Base-by-base conservation (phyloP, 306 rosid genomes). In the Carpinus viminea region DNA sequence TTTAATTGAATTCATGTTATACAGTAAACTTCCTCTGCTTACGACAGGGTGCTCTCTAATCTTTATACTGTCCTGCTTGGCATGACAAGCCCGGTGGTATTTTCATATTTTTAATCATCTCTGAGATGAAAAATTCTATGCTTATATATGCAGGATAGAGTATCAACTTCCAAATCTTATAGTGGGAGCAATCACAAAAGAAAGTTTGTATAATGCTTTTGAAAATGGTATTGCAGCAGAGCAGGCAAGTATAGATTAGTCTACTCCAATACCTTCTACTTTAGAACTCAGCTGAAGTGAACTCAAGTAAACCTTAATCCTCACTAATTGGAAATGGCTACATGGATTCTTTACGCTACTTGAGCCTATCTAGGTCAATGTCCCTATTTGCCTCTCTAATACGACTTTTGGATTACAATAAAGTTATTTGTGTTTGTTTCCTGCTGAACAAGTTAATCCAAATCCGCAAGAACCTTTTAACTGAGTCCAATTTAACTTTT, bases 101-200 rank as follows among this genome's bases (percentile, higher is more conserved):
- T 68, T 34, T 64, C 45, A 36, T 70, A 54, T 69, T 72, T 79
- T 11, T 28, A 51, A 43, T 38, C 73, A 43, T 70, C n/a, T 77
- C 76, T 83, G 51, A 57, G 66, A 71, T 60, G 53, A 50, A 70
- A 65, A 76, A 60, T n/a, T 17, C 31, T 48, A 74, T 73, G 62
- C 31, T 77, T 53, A 79, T 79, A 64, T 76, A 74, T 84, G 80
- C 94, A 93, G 99, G 89, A 79, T 95, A 45, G 99, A 95, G 82
- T 95, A 95, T 88, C 96, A 90, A 74, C 98, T 95, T 86, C 99
- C 99, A 77, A 95, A 95, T 82, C 98, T 95, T 79, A 95, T 93
- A 53, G 99, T 95, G 80, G 97, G 88, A 76, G 98, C 98, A 75
- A 95, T 95, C 72, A 93, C 98, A 75, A 91, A 95, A 84, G 99